These are phyloP conservation scores for Lactarius sp. DNA, from an alignment of 768 basidiomycete genomes.

Conservation along the genomic window DNA sequence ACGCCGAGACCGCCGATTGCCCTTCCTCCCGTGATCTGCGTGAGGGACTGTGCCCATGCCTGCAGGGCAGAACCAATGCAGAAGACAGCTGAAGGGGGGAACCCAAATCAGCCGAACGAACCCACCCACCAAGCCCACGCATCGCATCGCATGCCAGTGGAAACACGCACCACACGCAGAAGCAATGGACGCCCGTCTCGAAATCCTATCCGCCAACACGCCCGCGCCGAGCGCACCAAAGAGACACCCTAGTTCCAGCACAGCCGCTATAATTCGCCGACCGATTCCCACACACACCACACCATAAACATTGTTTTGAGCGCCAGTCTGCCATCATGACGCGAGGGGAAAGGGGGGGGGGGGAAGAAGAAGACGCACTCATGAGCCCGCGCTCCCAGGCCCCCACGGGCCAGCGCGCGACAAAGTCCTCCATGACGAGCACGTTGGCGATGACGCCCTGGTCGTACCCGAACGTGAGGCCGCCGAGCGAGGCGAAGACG, in stretches of 20 bases:
- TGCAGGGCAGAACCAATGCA: constrained; percentile 70
- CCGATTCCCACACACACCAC: not conserved
- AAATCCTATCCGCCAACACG: constrained; percentile 60
- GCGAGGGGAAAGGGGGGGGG: not conserved
- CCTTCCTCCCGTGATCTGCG: constrained; percentile 61
- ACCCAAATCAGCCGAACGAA: not conserved
- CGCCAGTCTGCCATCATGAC: no score
- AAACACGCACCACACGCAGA: constrained; percentile 55
- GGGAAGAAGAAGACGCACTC: constrained; percentile 45
- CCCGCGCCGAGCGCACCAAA: constrained; percentile 67
- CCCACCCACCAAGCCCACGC: not conserved
- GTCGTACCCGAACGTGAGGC: constrained; percentile 77
- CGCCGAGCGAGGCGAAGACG: constrained; percentile 71
- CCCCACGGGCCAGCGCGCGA: constrained; percentile 60
- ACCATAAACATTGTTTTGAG: not conserved
- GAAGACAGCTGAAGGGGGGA: constrained; percentile 48
- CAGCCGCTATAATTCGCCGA: constrained; percentile 49
- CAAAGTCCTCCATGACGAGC: constrained; percentile 75
- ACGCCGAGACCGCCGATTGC: constrained; percentile 76
- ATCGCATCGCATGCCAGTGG: not conserved
- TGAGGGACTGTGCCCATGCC: constrained; percentile 50
- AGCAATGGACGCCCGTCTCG: constrained; percentile 63
- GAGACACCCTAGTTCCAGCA: constrained; percentile 73
- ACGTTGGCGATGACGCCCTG: constrained; percentile 86
- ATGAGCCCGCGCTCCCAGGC: constrained; percentile 71